Evolutionary conservation across 106 monocot species (phyloP), one percentile per base, ranked within the genome.

Genomic region (Platanthera guangdongensis): DNA sequence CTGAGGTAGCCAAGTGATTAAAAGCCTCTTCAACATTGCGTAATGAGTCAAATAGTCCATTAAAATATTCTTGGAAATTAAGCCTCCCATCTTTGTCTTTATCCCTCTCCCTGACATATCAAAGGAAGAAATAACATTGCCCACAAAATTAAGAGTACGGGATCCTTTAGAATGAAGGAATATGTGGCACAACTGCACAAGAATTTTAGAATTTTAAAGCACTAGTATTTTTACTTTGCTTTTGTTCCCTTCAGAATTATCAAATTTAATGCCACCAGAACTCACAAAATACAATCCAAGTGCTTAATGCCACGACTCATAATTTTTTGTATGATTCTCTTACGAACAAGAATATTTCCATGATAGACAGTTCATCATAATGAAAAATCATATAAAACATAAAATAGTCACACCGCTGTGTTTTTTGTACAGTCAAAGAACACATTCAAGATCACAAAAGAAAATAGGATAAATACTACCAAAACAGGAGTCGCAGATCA

Each of bases 61-160:
- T 52, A 63, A 94, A 86, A 78, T 77, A 99, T 80, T 94, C 99
- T 84, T 92, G 78, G 64, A 99, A 94, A 75, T 85, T 83, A 16
- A 94, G 90, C 73, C 92, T 99, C 45, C 94, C 94, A 84, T 94
- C 94, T 80, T 79, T 85, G 70, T 94, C 89, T 73, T 68, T 86
- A 74, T 99, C 99, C 75, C 88, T 93, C 78, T 91, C 83, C 80
- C 99, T 99, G 78, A 81, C 57, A 73, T 6, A 51, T 48, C 6
- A 68, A 10, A 59, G 39, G 9, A 32, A 49, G 25, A 55, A 71
- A 47, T 46, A 48, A 45, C 52, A 54, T 12, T n/a, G 10, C 12
- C 28, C 11, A 65, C 10, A 65, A 32, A 65, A 65, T 10, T 11
- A 65, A 68, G 6, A 65, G 25, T 65, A 30, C 28, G 1, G 11